phyloP scores from a whole-genome alignment of 371 early-diverging fungal species.

The Basidiobolus heterosporus region DNA sequence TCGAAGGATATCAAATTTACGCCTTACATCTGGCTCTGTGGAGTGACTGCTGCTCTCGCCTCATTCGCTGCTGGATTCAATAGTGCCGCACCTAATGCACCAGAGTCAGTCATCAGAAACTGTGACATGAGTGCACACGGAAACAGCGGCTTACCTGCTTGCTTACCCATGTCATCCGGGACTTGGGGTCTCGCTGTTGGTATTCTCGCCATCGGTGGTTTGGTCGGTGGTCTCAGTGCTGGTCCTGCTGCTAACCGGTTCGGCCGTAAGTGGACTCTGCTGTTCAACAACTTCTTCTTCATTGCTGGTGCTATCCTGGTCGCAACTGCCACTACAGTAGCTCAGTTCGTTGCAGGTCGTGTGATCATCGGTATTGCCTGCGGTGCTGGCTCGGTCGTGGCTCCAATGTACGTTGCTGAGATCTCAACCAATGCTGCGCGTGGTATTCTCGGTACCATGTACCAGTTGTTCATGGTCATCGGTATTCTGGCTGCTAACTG shows the following conservation, averaged over 20 bases:
- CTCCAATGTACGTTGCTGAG: slow-evolving; percentile 68
- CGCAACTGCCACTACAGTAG: slow-evolving; percentile 30
- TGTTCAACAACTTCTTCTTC: slow-evolving; percentile 41
- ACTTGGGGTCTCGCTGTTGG: slow-evolving; percentile 28
- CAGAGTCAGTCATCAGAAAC: slow-evolving; percentile 2
- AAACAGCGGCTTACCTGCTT: neutral
- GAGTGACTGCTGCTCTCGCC: slow-evolving; percentile 2
- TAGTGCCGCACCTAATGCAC: slow-evolving; percentile 4
- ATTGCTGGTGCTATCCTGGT: slow-evolving; percentile 47
- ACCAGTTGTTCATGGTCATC: slow-evolving; percentile 63
- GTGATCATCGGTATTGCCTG: slow-evolving; percentile 67
- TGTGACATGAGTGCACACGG: neutral
- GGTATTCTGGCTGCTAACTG: slow-evolving; percentile 53
- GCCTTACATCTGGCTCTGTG: neutral
- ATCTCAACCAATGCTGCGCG: slow-evolving; percentile 53
- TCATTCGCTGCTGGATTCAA: slow-evolving; percentile 3
- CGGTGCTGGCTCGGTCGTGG: slow-evolving; percentile 61
- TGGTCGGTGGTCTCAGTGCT: slow-evolving; percentile 45
- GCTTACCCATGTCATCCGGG: neutral
- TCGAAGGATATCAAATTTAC: neutral
- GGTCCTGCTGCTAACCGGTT: slow-evolving; percentile 31
- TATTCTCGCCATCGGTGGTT: slow-evolving; percentile 53
- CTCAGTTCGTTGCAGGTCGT: slow-evolving; percentile 59
- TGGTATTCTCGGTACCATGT: slow-evolving; percentile 51
- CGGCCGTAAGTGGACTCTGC: slow-evolving; percentile 51